A percentile compares a stretch with the other conserved stretches of the same genome.
Evolutionary conservation across 768 basidiomycete genomes (phyloP).

Genomic region (Collybiopsis luxurians): DNA sequence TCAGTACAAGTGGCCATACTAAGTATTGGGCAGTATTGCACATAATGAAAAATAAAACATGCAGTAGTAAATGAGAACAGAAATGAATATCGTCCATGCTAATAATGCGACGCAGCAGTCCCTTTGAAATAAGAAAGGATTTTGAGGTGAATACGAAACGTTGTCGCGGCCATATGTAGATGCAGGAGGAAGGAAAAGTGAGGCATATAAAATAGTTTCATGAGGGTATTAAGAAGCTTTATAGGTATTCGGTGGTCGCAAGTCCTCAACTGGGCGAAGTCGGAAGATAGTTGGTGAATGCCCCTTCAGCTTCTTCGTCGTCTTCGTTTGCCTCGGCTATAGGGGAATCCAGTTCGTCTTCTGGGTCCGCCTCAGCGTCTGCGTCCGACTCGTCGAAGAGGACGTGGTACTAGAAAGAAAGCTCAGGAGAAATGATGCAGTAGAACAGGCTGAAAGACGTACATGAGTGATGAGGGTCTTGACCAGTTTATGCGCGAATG

Average conservation of each 20-base stretch:
- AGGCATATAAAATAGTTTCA: no score
- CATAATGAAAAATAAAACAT: no score
- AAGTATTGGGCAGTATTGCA: no score
- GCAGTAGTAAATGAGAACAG: no score
- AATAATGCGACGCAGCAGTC: no score
- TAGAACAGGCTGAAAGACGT: constrained; percentile 23
- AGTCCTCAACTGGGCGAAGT: neutral
- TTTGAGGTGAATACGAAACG: no score
- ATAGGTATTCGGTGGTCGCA: neutral
- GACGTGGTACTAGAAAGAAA: constrained; percentile 45
- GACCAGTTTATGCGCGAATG: constrained; percentile 69
- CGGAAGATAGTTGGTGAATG: constrained; percentile 5
- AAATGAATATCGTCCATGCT: no score
- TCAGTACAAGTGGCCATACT: no score
- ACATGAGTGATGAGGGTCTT: constrained; percentile 77
- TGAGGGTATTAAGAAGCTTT: neutral
- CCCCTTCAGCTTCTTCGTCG: constrained; percentile 28
- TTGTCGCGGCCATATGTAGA: no score
- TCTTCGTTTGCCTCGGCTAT: constrained; percentile 71
- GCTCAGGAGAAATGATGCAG: constrained; percentile 6
- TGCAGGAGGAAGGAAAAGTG: no score
- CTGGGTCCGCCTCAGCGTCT: constrained; percentile 56
- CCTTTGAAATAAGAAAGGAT: no score
- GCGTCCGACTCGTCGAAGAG: constrained; percentile 73
- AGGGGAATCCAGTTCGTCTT: constrained; percentile 63